phyloP scores from a whole-genome alignment of 768 basidiomycete species.

The Rhizopogon vinicolor region DNA sequence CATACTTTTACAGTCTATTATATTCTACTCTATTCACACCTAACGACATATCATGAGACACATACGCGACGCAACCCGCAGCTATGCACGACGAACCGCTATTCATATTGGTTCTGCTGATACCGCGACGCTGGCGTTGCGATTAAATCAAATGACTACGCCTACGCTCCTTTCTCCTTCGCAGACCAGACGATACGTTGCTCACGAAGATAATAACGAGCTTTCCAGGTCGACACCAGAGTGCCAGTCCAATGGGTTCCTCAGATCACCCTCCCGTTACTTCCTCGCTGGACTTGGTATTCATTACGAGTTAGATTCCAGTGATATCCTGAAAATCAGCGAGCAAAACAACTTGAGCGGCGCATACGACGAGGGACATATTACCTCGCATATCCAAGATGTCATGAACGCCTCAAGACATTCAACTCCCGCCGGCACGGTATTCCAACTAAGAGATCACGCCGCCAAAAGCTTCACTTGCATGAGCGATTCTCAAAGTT shows the following conservation, averaged over 20 bases:
- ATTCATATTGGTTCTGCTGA: slow-evolving; percentile 7
- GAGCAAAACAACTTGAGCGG: background rate
- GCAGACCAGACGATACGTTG: slow-evolving; percentile 7
- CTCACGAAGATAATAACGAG: background rate
- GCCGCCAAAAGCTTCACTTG: background rate
- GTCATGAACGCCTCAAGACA: background rate
- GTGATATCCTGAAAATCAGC: background rate
- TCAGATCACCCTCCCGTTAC: slow-evolving; percentile 3
- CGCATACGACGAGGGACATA: background rate
- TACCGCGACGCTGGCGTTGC: slow-evolving; percentile 29
- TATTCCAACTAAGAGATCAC: background rate
- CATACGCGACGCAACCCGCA: slow-evolving; percentile 17
- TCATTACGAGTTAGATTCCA: slow-evolving; percentile 3
- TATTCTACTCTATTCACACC: slow-evolving; percentile 9
- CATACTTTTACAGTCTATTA: background rate
- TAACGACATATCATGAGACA: slow-evolving; percentile 18
- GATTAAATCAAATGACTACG: slow-evolving; percentile 9
- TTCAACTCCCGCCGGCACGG: background rate
- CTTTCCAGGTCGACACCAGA: slow-evolving; percentile 4
- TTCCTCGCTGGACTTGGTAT: slow-evolving; percentile 26
- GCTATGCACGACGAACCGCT: slow-evolving; percentile 8
- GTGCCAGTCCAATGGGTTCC: slow-evolving; percentile 27
- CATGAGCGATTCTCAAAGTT: background rate
- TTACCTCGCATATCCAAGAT: background rate
- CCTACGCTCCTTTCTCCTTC: slow-evolving; percentile 27